Conservation (phyloP, 306 rosid species). For the Cyamopsis tetragonoloba region DNA sequence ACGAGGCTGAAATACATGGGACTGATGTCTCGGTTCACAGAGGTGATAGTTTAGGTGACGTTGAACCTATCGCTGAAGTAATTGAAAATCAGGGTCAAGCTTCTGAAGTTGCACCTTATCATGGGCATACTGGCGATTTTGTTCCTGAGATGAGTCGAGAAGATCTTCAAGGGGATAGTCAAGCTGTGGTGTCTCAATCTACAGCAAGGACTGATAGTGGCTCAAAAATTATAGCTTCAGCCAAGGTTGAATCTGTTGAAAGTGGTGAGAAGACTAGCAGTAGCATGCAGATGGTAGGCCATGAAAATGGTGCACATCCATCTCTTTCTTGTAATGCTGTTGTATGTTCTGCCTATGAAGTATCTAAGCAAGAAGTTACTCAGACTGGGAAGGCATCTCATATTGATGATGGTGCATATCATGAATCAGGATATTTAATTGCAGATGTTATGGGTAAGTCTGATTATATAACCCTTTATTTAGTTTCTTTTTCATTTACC, state of each 20-base stretch:
- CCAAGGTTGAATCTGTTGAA: slow-evolving; percentile 86
- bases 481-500: slow-evolving; percentile 1
- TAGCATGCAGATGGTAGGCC: slow-evolving; percentile 46
- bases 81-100: slow-evolving; percentile 86
- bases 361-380: slow-evolving; percentile 67
- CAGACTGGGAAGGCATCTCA: slow-evolving; percentile 66
- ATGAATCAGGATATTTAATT: slow-evolving; percentile 47
- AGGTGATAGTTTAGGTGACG: slow-evolving; percentile 92
- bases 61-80: slow-evolving; percentile 78
- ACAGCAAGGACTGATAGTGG: slow-evolving; percentile 85
- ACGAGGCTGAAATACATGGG: slow-evolving; percentile 98
- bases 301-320: slow-evolving; percentile 57
- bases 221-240: slow-evolving; percentile 68
- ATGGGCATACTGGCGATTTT: slow-evolving; percentile 66
- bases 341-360: slow-evolving; percentile 58
- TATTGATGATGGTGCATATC: slow-evolving; percentile 45
- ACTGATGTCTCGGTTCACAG: slow-evolving; percentile 82
- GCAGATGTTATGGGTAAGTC: slow-evolving; percentile 54
- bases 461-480: not conserved
- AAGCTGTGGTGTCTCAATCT: slow-evolving; percentile 80
- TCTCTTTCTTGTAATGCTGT: slow-evolving; percentile 85
- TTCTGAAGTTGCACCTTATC: slow-evolving; percentile 66
- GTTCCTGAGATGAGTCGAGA: slow-evolving; percentile 74
- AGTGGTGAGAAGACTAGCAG: slow-evolving; percentile 84
- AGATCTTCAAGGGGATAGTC: slow-evolving; percentile 88